Percentiles rank a stretch among this genome's conserved stretches.
Conservation (phyloP, 257 asterid genomes). For the Echium plantagineum region DNA sequence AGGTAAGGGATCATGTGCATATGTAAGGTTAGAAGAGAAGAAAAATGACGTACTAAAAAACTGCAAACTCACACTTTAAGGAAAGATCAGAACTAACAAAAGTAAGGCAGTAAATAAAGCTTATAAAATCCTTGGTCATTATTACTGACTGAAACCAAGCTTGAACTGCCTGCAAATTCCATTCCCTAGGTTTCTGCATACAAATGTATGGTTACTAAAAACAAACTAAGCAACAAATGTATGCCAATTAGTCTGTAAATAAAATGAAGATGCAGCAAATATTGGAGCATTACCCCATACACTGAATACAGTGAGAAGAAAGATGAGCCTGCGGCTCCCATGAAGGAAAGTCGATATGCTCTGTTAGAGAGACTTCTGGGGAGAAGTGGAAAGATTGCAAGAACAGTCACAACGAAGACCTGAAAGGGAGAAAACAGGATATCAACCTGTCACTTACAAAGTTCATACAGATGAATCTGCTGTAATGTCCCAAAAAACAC, state of each 20-base stretch:
- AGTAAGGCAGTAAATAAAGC: constrained; percentile 67
- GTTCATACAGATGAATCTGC: neutral
- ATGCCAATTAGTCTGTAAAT: neutral
- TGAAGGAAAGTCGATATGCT: constrained; percentile 70
- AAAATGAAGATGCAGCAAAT: constrained; percentile 1
- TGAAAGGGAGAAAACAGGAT: constrained; percentile 15
- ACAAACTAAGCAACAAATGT: constrained; percentile 3
- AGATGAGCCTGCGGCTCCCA: constrained; percentile 75
- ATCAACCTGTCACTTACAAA: neutral
- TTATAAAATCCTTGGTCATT: constrained; percentile 74
- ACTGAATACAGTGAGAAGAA: constrained; percentile 62
- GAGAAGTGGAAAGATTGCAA: constrained; percentile 64
- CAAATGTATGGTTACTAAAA: constrained; percentile 15
- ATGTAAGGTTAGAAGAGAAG: neutral
- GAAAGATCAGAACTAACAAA: constrained; percentile 63
- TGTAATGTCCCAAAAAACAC: neutral
- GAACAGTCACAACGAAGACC: constrained; percentile 73
- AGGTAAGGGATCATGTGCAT: neutral
- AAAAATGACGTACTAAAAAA: constrained; percentile 1
- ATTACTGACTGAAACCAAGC: constrained; percentile 75
- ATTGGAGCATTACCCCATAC: constrained; percentile 63
- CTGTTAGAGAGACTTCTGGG: constrained; percentile 62
- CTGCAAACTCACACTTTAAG: constrained; percentile 62
- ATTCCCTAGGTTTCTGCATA: constrained; percentile 88
- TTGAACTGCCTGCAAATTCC: constrained; percentile 87